phyloP scores from a whole-genome alignment of 345 rosid genomes.

The Zanthoxylum bungeanum region DNA sequence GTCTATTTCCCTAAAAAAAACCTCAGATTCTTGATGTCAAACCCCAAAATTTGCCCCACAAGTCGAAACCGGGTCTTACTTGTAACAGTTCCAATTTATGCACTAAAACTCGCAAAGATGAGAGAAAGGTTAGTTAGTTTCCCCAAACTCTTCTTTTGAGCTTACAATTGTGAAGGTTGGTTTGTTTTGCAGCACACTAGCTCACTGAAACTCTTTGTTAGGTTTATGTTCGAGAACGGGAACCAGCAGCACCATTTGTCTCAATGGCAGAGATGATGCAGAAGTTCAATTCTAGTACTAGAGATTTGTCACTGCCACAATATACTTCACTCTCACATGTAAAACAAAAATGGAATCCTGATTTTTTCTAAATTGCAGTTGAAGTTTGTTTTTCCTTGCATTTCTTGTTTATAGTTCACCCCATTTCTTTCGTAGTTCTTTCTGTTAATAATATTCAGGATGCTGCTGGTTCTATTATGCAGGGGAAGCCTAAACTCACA shows the following conservation, averaged over 20 bases:
- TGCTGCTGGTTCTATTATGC: conserved; percentile 27
- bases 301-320: conserved; percentile 63
- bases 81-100: conserved; percentile 40
- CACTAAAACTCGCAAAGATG: conserved; percentile 48
- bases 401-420: not conserved
- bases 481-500: conserved; percentile 61
- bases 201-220: conserved; percentile 12
- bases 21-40: conserved; percentile 79
- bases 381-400: not conserved
- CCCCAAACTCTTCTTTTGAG: not conserved
- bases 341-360: conserved; percentile 12
- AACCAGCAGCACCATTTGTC: conserved; percentile 50
- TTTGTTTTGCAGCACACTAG: not conserved
- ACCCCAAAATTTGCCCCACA: conserved; percentile 69
- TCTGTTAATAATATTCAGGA: conserved; percentile 16
- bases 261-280: conserved; percentile 84
- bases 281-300: conserved; percentile 82
- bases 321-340: conserved; percentile 39
- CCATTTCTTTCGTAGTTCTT: conserved; percentile 1
- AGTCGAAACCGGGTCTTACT: conserved; percentile 67
- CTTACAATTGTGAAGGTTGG: not conserved
- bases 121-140: conserved; percentile 63
- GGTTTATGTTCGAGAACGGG: conserved; percentile 67
- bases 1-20: not conserved
- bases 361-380: not conserved